Evolutionary conservation across 2,329 filamentous ascomycete species (phyloP).

Genomic region (Aspergillus sp.): DNA sequence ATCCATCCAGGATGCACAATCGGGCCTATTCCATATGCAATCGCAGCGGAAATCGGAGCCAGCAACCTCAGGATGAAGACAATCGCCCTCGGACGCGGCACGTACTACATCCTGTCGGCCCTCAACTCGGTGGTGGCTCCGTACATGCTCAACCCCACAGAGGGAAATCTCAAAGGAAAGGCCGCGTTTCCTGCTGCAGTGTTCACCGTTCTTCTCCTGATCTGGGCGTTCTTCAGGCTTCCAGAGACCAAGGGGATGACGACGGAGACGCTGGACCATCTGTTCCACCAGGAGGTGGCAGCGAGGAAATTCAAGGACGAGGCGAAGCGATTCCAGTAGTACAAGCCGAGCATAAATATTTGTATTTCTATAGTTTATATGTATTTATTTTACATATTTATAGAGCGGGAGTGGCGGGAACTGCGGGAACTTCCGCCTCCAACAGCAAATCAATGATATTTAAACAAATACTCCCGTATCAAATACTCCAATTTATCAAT

Average conservation of each 20-base stretch:
- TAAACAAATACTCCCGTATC: no score
- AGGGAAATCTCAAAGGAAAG: slow-evolving; percentile 31
- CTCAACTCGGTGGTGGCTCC: slow-evolving; percentile 34
- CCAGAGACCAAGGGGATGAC: slow-evolving; percentile 32
- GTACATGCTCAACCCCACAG: slow-evolving; percentile 35
- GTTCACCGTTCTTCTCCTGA: neutral
- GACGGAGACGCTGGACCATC: slow-evolving; percentile 31
- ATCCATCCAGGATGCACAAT: slow-evolving; percentile 34
- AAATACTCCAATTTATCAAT: neutral
- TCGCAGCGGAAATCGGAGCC: slow-evolving; percentile 23
- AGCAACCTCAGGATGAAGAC: slow-evolving; percentile 1
- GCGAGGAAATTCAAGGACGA: slow-evolving; percentile 21
- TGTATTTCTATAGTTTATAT: neutral
- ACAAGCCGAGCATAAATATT: neutral
- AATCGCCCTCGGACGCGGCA: neutral
- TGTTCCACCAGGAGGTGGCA: slow-evolving; percentile 27
- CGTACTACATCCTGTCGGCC: neutral
- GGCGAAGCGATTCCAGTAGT: neutral
- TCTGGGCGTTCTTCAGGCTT: slow-evolving; percentile 27
- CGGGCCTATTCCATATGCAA: slow-evolving; percentile 53
- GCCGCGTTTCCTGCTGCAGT: slow-evolving; percentile 23
- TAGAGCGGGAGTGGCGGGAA: no score
- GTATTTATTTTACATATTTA: no score
- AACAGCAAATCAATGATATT: no score
- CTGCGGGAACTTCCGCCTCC: no score